Base-by-base conservation (phyloP, 108 stramenopile species). In the Schizochytrium sp. region DNA sequence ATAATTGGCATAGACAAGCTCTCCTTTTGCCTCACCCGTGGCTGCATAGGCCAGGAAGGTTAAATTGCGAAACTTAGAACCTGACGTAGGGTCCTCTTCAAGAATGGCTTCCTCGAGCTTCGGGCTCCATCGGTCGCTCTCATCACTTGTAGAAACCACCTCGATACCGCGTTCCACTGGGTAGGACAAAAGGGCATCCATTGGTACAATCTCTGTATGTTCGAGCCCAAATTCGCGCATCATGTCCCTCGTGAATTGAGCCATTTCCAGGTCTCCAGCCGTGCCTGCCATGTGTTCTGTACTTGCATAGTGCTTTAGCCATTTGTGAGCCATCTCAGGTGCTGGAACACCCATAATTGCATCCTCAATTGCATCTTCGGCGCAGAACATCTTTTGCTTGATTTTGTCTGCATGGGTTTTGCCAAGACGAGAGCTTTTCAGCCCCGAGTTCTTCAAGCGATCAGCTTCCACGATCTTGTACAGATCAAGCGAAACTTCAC, bases 21-120 rank as follows among this genome's bases (percentile, higher is more conserved):
- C 58, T 5, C 89, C 92, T 4, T 56, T 57, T 40, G 93, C 92
- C 60, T 88, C 42, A 3, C 95, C 95, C 40, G 91, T 88, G 13
- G 95, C 94, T 13, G 91, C 76, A 89, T 95, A 95, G 2, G 93
- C 95, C 69, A 92, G 93, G 83, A 93, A 95, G 46, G 93, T 94
- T 87, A 93, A 92, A 83, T 95, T 95, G 56, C 95, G 83, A 72
- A 87, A 93, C 53, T 88, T 76, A n/a, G 94, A 93, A 61, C 94
- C 95, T 44, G 89, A 91, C 10, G 95, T 95, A 5, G 88, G 58
- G 88, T 95, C 94, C 49, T 89, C 83, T 5, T 87, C 61, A 28
- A 92, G 58, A 7, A 94, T 59, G 44, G 92, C 93, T 83, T 95
- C 94, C 46, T 61, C 61, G 28, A 95, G 58, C n/a, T 72, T 49